Evolutionary conservation across 495 filamentous ascomycete species (phyloP).

Genomic region (Xylaria bambusicola): DNA sequence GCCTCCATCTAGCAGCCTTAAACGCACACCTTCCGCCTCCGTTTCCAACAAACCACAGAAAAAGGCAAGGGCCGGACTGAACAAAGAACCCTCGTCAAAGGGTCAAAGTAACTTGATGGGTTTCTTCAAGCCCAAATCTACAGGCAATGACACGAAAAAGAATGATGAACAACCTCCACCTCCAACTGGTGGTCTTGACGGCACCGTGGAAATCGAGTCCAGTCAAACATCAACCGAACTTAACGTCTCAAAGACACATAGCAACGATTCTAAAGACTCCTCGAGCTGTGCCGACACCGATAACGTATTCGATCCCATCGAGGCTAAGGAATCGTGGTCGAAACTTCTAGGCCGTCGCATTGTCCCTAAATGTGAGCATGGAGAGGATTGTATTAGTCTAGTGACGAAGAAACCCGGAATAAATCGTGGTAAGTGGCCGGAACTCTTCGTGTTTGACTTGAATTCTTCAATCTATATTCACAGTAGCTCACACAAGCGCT

Average conservation of each 20-base stretch:
- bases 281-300: slow-evolving; percentile 21
- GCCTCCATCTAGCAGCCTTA: slow-evolving; percentile 25
- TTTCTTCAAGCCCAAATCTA: slow-evolving; percentile 72
- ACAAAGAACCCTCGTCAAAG: slow-evolving; percentile 41
- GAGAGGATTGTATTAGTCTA: slow-evolving; percentile 78
- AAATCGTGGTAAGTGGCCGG: slow-evolving; percentile 59
- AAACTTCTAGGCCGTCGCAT: slow-evolving; percentile 77
- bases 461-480: not conserved
- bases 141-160: slow-evolving; percentile 12
- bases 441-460: not conserved
- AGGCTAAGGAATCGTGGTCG: slow-evolving; percentile 80
- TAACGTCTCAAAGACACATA: slow-evolving; percentile 3
- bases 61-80: slow-evolving; percentile 37
- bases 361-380: slow-evolving; percentile 80
- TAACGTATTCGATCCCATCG: slow-evolving; percentile 65
- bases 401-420: slow-evolving; percentile 84
- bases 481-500: not conserved
- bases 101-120: slow-evolving; percentile 78
- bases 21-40: slow-evolving; percentile 35
- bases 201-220: slow-evolving; percentile 19
- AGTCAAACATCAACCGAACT: not conserved
- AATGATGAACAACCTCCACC: not conserved
- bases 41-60: slow-evolving; percentile 39
- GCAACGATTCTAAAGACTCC: not conserved
- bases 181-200: slow-evolving; percentile 15